A percentile compares a stretch with the other conserved stretches of the same genome.
Conservation (phyloP, 176 grass and related monocot genomes). For the Poa pratensis region DNA sequence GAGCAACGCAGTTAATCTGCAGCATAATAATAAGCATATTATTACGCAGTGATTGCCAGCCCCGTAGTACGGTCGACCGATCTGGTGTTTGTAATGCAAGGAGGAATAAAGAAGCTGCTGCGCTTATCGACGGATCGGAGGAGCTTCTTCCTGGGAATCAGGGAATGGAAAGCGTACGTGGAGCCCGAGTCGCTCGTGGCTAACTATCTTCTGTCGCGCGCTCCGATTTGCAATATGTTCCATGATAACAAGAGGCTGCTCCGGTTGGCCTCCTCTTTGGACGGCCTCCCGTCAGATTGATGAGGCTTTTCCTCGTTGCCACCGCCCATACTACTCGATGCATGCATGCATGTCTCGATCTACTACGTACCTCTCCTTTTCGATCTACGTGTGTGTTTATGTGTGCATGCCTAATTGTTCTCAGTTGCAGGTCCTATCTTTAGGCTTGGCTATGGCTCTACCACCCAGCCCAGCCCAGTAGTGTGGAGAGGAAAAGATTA, state of each 20-base stretch:
- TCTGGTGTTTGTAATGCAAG: background rate
- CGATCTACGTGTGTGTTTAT: too few species aligned
- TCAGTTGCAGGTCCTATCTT: constrained; percentile 8
- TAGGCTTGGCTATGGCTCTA: background rate
- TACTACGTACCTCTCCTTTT: too few species aligned
- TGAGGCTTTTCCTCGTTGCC: constrained; percentile 9
- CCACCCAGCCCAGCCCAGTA: background rate
- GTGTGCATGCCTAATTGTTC: background rate
- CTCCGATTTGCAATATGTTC: constrained; percentile 46
- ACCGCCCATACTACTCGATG: background rate
- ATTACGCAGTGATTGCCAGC: background rate
- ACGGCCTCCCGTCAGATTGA: constrained; percentile 36
- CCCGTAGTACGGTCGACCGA: background rate
- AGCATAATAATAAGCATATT: background rate
- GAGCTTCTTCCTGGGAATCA: too few species aligned
- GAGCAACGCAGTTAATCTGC: background rate
- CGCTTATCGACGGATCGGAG: background rate
- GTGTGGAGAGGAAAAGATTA: constrained; percentile 24
- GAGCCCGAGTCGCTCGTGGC: background rate
- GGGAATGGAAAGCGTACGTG: constrained; percentile 38
- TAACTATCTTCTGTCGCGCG: constrained; percentile 36
- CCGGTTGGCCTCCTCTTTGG: constrained; percentile 41
- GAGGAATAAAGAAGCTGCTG: too few species aligned
- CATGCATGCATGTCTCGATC: too few species aligned
- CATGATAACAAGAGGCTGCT: constrained; percentile 49